phyloP scores from a whole-genome alignment of 352 stramenopile genomes.

The Phytophthora sp. region DNA sequence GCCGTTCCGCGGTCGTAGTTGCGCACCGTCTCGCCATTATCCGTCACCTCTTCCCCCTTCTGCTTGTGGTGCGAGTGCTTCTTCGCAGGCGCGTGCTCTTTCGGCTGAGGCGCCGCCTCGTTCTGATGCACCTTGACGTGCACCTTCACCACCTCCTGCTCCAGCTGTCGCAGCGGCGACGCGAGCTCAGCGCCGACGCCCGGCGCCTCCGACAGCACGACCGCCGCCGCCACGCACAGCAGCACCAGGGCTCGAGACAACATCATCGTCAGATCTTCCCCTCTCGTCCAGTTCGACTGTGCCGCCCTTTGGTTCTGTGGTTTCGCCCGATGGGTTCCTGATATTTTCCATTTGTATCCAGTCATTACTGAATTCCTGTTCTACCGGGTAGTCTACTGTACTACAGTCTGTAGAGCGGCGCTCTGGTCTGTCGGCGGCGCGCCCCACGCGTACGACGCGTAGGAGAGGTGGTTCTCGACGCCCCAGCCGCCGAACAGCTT shows the following conservation, averaged over 20 bases:
- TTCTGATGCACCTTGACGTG: constrained; percentile 28
- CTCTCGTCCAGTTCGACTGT: constrained; percentile 6
- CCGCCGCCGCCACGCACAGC: constrained; percentile 39
- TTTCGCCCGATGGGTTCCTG: constrained; percentile 23
- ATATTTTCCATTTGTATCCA: too few relatives aligned
- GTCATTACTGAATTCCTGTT: too few relatives aligned
- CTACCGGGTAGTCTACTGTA: too few relatives aligned
- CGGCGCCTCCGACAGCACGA: constrained; percentile 24
- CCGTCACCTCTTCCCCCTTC: constrained; percentile 5
- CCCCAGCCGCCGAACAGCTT: constrained; percentile 54
- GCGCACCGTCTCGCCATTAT: constrained; percentile 33
- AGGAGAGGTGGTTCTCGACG: constrained; percentile 36
- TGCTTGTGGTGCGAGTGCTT: constrained; percentile 30
- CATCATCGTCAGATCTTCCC: constrained; percentile 36
- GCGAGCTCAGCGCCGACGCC: constrained; percentile 23
- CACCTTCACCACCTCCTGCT: constrained; percentile 34
- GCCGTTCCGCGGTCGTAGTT: constrained; percentile 45
- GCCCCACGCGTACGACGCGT: constrained; percentile 51
- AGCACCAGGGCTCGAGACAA: constrained; percentile 42
- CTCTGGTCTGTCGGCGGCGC: neutral
- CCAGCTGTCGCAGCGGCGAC: constrained; percentile 19
- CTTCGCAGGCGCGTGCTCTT: constrained; percentile 7
- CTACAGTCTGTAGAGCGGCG: too few relatives aligned
- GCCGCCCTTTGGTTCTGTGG: constrained; percentile 1
- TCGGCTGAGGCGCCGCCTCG: neutral